A percentile compares a stretch with the other conserved stretches of the same genome.
Conservation (phyloP, 2,329 filamentous ascomycete genomes). For the Macrophomina pseudophaseolina region DNA sequence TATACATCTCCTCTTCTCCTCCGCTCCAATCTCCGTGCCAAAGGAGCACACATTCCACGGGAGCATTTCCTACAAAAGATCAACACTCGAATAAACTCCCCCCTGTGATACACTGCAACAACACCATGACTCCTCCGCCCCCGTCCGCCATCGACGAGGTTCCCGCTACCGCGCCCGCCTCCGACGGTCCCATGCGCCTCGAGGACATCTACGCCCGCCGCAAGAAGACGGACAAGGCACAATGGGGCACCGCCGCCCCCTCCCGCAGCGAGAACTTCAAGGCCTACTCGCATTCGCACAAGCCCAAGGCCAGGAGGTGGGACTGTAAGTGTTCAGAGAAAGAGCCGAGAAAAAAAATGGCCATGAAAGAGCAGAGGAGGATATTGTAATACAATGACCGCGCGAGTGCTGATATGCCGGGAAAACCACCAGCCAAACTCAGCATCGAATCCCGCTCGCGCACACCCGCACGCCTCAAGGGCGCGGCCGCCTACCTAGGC, state of each 20-base stretch:
- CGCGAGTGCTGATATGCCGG: neutral
- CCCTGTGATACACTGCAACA: neutral
- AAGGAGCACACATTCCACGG: neutral
- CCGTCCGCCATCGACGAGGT: conserved; percentile 11
- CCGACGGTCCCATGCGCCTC: conserved; percentile 60
- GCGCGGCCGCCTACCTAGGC: conserved; percentile 77
- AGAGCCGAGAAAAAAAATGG: neutral
- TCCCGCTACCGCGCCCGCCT: conserved; percentile 2
- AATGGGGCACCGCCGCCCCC: conserved; percentile 76
- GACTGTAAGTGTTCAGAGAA: conserved; percentile 67
- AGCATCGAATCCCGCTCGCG: conserved; percentile 60
- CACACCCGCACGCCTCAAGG: conserved; percentile 71
- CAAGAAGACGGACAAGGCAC: conserved; percentile 71
- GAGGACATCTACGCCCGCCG: conserved; percentile 71
- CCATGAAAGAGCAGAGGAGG: neutral
- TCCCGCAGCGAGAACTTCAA: conserved; percentile 86
- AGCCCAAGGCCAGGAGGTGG: conserved; percentile 81
- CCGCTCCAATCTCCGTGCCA: neutral
- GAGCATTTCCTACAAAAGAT: neutral
- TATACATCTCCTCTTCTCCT: neutral
- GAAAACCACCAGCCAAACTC: conserved; percentile 30
- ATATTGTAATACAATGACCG: neutral
- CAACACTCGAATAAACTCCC: neutral
- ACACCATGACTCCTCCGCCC: conserved; percentile 3
- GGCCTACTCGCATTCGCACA: conserved; percentile 64